These are phyloP conservation scores for Dioszegia crocea DNA, from an alignment of 768 basidiomycete species.

Conservation along the genomic window DNA sequence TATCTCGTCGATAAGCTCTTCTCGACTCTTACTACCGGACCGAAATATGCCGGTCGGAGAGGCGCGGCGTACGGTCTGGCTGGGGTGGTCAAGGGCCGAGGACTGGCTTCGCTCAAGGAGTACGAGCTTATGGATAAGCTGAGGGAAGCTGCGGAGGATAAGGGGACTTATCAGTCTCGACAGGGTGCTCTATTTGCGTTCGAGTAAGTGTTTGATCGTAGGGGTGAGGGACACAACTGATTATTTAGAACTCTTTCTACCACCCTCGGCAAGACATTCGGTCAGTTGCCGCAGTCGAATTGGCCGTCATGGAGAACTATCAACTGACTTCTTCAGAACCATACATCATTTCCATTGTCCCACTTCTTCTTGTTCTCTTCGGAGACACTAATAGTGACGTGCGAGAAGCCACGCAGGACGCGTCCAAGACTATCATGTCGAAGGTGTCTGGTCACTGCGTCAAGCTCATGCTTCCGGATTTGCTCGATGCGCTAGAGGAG, in stretches of 20 bases:
- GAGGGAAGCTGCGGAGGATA: conserved; percentile 74
- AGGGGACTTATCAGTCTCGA: conserved; percentile 76
- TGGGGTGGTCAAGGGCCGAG: conserved; percentile 85
- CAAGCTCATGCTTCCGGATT: conserved; percentile 84
- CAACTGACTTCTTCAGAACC: conserved; percentile 1
- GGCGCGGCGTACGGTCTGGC: conserved; percentile 96
- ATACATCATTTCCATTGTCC: conserved; percentile 57
- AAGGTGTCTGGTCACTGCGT: conserved; percentile 86
- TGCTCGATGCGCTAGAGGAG: conserved; percentile 87
- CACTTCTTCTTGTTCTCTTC: conserved; percentile 74
- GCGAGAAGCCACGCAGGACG: conserved; percentile 86
- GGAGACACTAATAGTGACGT: conserved; percentile 84
- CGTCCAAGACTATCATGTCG: conserved; percentile 89
- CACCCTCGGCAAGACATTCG: conserved; percentile 82
- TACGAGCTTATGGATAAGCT: conserved; percentile 72
- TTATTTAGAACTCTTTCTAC: conserved; percentile 62
- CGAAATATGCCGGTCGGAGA: conserved; percentile 89
- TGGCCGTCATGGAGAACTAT: too few relatives aligned
- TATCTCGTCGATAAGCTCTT: conserved; percentile 73
- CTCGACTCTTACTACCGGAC: conserved; percentile 67
- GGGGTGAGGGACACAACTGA: not conserved
- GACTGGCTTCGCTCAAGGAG: conserved; percentile 78
- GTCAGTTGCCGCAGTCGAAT: conserved; percentile 12
- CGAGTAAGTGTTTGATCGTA: conserved; percentile 52
- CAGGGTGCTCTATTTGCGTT: conserved; percentile 95